A percentile compares a stretch with the other conserved stretches of the same genome.
Conservation (phyloP, 139 green algal species). For the Chlorella sp. region DNA sequence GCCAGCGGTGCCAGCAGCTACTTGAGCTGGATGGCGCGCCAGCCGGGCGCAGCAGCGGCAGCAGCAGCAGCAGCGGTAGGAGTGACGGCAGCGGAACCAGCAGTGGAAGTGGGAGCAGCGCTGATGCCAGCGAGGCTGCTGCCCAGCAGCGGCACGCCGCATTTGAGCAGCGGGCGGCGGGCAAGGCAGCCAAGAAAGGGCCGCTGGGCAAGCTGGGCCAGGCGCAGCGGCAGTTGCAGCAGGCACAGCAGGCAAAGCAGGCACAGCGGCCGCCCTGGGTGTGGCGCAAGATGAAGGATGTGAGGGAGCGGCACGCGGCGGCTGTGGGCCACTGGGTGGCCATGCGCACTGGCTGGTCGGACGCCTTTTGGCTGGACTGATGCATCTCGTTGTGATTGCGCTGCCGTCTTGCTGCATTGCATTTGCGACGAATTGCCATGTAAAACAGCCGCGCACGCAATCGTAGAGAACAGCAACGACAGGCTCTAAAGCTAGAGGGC, state of each 20-base stretch:
- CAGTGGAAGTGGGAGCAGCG: neutral
- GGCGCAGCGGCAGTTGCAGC: neutral
- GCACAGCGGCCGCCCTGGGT: neutral
- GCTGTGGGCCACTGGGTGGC: conserved; percentile 3
- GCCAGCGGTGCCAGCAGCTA: conserved; percentile 14
- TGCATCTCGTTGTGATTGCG: too few species aligned
- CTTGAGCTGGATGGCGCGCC: neutral
- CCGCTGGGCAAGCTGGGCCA: neutral
- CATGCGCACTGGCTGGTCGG: neutral
- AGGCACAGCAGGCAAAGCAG: neutral
- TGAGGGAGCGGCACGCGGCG: neutral
- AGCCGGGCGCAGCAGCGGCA: neutral
- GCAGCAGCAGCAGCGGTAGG: neutral
- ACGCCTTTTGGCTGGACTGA: conserved; percentile 22
- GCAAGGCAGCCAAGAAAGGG: neutral
- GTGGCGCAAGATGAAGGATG: neutral
- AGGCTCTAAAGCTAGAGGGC: too few species aligned
- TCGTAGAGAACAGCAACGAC: too few species aligned
- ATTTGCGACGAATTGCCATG: too few species aligned
- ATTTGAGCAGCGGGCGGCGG: too few species aligned
- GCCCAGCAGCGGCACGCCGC: too few species aligned
- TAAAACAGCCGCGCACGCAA: too few species aligned
- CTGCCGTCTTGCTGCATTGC: too few species aligned
- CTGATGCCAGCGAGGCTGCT: too few species aligned
- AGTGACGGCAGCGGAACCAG: neutral